phyloP scores from a whole-genome alignment of 331 rosid species.

The Quercus tomentella region DNA sequence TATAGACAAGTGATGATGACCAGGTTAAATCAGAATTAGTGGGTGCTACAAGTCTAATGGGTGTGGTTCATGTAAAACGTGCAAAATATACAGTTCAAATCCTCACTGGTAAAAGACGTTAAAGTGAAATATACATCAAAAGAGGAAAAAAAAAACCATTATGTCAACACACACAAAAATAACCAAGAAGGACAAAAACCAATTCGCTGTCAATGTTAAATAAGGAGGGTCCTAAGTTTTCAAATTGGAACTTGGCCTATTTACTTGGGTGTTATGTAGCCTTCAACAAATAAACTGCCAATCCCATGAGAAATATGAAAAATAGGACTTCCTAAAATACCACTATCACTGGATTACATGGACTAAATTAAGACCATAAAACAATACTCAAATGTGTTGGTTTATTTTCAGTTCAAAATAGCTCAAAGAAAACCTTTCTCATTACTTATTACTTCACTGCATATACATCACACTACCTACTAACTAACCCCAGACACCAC shows the following conservation, averaged over 20 bases:
- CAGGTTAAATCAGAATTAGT: background rate
- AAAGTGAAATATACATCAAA: too few species aligned
- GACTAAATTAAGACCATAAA: background rate
- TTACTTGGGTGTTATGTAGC: background rate
- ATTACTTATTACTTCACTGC: constrained; percentile 9
- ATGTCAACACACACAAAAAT: background rate
- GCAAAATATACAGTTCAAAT: background rate
- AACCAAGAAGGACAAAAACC: background rate
- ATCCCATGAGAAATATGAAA: background rate
- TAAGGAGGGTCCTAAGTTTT: background rate
- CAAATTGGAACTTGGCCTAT: background rate
- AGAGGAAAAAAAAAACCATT: background rate
- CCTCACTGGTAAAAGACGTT: background rate
- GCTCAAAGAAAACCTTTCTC: background rate
- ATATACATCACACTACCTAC: constrained; percentile 2
- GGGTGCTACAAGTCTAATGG: background rate
- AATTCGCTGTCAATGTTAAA: background rate
- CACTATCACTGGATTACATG: background rate
- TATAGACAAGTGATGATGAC: background rate
- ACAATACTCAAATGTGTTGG: background rate
- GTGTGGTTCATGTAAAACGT: background rate
- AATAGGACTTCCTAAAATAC: too few species aligned
- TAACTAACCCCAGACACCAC: background rate
- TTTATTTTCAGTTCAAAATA: background rate
- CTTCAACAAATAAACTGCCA: background rate